These are phyloP conservation scores for Nigrospora oryzae DNA, from an alignment of 2,329 filamentous ascomycete species.

Conservation along the genomic window DNA sequence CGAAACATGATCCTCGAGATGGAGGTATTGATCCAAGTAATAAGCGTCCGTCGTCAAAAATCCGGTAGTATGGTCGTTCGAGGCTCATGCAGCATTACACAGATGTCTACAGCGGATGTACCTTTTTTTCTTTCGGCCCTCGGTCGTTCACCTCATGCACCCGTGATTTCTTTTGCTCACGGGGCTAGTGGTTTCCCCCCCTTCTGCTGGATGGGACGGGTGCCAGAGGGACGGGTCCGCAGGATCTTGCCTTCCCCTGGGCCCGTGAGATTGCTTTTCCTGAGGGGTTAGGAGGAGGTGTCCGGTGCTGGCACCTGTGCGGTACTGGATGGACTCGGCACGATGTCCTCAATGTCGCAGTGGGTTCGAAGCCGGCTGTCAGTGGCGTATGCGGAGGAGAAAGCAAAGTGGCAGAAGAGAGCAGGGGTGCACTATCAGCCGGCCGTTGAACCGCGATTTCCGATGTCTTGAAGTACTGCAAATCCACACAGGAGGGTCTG, in stretches of 20 bases:
- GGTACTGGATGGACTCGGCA: not conserved
- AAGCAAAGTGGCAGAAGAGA: not conserved
- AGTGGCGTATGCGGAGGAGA: conserved; percentile 1
- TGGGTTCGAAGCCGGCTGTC: not conserved
- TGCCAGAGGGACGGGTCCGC: not conserved
- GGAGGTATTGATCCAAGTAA: conserved; percentile 10
- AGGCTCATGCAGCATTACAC: conserved; percentile 13
- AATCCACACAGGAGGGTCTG: not conserved
- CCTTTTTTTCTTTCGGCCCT: conserved; percentile 12
- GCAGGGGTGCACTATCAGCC: not conserved
- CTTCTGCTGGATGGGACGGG: not conserved
- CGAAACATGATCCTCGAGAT: conserved; percentile 20
- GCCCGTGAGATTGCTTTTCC: not conserved
- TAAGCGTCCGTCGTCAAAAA: conserved; percentile 15
- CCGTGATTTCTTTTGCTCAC: conserved; percentile 4
- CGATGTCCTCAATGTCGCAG: not conserved
- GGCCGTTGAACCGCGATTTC: conserved; percentile 2
- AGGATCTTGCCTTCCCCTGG: not conserved
- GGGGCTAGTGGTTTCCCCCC: conserved; percentile 3
- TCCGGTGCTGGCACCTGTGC: not conserved
- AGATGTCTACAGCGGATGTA: conserved; percentile 17
- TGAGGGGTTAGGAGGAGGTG: not conserved
- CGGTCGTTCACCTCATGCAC: conserved; percentile 1
- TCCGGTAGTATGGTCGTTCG: conserved; percentile 16
- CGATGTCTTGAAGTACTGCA: not conserved